Percentiles rank a stretch among this genome's conserved stretches.
These are phyloP conservation scores for Ilyonectria sp. DNA, from an alignment of 2,329 filamentous ascomycete species.

Conservation along the genomic window DNA sequence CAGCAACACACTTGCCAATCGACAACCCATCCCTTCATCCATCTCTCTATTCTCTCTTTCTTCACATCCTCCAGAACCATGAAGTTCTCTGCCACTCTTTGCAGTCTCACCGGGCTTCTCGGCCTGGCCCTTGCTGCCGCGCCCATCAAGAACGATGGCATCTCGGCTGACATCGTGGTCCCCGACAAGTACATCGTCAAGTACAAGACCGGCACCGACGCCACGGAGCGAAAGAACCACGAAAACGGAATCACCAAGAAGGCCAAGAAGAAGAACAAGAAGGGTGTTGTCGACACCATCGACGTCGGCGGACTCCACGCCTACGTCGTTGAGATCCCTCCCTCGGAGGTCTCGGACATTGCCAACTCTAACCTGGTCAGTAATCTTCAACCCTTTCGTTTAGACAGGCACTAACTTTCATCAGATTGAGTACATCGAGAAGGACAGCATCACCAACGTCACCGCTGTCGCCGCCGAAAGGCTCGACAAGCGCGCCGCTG, in stretches of 20 bases:
- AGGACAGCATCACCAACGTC: conserved; percentile 23
- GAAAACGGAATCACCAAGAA: conserved; percentile 6
- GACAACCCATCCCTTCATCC: no score
- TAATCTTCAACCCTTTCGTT: no score
- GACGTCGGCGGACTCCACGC: conserved; percentile 15
- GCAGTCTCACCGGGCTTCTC: conserved; percentile 15
- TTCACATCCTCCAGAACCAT: conserved; percentile 6
- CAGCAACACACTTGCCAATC: background rate
- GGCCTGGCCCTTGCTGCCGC: conserved; percentile 21
- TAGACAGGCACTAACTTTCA: background rate
- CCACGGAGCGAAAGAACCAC: conserved; percentile 19
- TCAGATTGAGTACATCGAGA: conserved; percentile 27
- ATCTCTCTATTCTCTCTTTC: no score
- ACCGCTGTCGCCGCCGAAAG: background rate
- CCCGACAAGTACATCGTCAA: conserved; percentile 35
- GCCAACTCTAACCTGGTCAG: conserved; percentile 24
- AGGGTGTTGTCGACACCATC: conserved; percentile 24
- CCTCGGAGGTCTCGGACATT: conserved; percentile 18
- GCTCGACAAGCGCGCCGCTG: background rate
- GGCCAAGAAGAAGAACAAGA: conserved; percentile 25
- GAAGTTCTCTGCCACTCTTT: conserved; percentile 29
- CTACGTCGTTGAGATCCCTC: conserved; percentile 29
- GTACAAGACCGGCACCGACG: conserved; percentile 8
- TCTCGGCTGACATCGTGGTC: conserved; percentile 20
- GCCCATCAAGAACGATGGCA: conserved; percentile 20